Percentiles rank a stretch among this genome's conserved stretches.
These are phyloP conservation scores for Boletellus sp. DNA, from an alignment of 768 basidiomycete genomes.

Conservation along the genomic window DNA sequence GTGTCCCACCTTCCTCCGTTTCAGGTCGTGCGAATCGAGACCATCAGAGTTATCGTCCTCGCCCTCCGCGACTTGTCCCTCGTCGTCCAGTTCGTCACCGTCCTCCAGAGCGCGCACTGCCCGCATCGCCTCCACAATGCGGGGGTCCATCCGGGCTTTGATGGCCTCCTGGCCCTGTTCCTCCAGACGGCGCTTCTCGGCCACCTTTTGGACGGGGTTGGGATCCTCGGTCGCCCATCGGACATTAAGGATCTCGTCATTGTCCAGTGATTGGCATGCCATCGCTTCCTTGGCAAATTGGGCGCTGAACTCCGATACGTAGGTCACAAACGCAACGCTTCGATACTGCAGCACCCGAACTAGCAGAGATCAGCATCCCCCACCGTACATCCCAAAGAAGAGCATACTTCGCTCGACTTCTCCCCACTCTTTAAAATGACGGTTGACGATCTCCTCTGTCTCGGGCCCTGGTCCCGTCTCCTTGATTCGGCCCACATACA, in stretches of 20 bases:
- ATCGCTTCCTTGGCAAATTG: constrained; percentile 98
- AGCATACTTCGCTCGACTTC: constrained; percentile 84
- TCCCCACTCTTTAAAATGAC: constrained; percentile 97
- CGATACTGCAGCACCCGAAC: constrained; percentile 92
- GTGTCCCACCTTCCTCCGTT: constrained; percentile 34
- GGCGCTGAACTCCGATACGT: constrained; percentile 77
- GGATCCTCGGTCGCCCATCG: constrained; percentile 99
- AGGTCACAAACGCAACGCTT: constrained; percentile 96
- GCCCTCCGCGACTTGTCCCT: constrained; percentile 32
- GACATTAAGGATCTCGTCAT: constrained; percentile 96
- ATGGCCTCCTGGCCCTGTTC: constrained; percentile 86
- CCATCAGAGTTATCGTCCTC: constrained; percentile 36
- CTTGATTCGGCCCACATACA: constrained; percentile 93
- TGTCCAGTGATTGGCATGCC: constrained; percentile 97
- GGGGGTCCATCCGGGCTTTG: constrained; percentile 76
- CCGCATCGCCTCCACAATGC: constrained; percentile 85
- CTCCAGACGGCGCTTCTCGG: constrained; percentile 80
- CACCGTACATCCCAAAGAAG: neutral
- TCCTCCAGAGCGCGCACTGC: constrained; percentile 87
- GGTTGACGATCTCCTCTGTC: constrained; percentile 84
- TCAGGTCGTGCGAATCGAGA: constrained; percentile 33
- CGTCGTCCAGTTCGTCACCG: constrained; percentile 44
- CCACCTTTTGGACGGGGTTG: constrained; percentile 85
- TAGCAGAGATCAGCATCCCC: constrained; percentile 23
- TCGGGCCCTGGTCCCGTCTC: constrained; percentile 86